These are phyloP conservation scores for Delphinella strobiligena DNA, from an alignment of 2,329 filamentous ascomycete species.

Conservation along the genomic window DNA sequence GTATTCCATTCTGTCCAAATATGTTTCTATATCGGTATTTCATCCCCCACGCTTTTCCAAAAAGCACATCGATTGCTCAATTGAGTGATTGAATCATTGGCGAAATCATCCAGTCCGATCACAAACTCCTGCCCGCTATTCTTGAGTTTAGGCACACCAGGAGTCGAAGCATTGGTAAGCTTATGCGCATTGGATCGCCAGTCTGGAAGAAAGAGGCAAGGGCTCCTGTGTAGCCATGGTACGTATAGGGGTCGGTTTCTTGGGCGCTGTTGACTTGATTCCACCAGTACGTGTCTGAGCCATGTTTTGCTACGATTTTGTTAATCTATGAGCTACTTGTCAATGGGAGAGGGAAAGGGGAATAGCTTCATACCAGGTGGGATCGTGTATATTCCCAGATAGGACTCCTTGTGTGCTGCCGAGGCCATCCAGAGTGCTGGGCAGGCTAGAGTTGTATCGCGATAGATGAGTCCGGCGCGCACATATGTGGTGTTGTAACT, in stretches of 20 bases:
- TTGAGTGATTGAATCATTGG: conserved; percentile 23
- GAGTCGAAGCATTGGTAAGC: conserved; percentile 32
- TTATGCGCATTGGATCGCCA: conserved; percentile 45
- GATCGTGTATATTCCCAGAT: conserved; percentile 49
- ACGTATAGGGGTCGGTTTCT: conserved; percentile 39
- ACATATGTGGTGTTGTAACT: conserved; percentile 39
- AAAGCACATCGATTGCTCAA: conserved; percentile 41
- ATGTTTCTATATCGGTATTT: conserved; percentile 41
- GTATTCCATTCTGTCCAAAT: no score
- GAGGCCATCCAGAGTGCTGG: conserved; percentile 46
- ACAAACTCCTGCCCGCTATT: conserved; percentile 38
- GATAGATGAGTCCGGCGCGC: conserved; percentile 44
- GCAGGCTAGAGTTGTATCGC: conserved; percentile 48
- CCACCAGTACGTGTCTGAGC: conserved; percentile 48
- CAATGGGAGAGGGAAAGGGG: no score
- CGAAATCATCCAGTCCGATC: conserved; percentile 34
- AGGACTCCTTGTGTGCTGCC: conserved; percentile 34
- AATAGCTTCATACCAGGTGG: conserved; percentile 22
- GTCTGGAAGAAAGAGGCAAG: conserved; percentile 50
- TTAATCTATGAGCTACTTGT: background rate
- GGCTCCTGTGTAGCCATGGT: conserved; percentile 45
- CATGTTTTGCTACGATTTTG: conserved; percentile 37
- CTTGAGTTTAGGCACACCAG: conserved; percentile 34
- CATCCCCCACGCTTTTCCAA: conserved; percentile 35
- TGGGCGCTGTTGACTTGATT: conserved; percentile 44